Evolutionary conservation across 108 stramenopile genomes (phyloP).

Genomic region (Cylindrotheca fusiformis): DNA sequence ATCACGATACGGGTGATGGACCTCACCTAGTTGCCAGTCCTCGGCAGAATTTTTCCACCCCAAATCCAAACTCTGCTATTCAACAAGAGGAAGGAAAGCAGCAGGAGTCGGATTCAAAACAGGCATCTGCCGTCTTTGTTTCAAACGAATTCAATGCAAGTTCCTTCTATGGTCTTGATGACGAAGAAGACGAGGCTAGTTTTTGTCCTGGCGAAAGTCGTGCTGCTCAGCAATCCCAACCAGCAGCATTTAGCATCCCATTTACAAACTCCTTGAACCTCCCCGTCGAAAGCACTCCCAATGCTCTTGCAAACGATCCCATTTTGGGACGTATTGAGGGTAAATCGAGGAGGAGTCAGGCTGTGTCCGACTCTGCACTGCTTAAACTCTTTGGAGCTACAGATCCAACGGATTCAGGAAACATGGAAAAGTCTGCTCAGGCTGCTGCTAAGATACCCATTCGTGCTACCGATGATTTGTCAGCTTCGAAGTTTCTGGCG

Average conservation of each 20-base stretch:
- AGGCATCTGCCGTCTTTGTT: slow-evolving; percentile 17
- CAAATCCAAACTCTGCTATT: background rate
- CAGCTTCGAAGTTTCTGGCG: no score
- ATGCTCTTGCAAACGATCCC: no score
- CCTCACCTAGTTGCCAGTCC: no score
- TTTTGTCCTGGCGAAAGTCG: background rate
- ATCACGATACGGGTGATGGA: background rate
- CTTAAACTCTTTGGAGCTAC: background rate
- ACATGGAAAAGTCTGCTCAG: no score
- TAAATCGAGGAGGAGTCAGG: background rate
- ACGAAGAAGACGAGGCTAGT: slow-evolving; percentile 30
- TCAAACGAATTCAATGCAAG: slow-evolving; percentile 32
- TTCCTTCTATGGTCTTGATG: slow-evolving; percentile 41
- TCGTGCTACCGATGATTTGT: no score
- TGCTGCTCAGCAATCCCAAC: background rate
- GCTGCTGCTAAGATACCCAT: no score
- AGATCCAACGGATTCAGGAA: no score
- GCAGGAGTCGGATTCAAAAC: no score
- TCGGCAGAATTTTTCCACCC: no score
- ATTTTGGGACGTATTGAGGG: no score
- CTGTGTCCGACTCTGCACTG: background rate
- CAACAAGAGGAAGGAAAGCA: background rate
- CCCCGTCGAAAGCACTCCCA: background rate
- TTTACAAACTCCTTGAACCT: background rate
- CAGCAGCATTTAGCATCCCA: background rate